Base-by-base conservation (phyloP, 2,329 filamentous ascomycete genomes). In the Colletotrichum godetiae region DNA sequence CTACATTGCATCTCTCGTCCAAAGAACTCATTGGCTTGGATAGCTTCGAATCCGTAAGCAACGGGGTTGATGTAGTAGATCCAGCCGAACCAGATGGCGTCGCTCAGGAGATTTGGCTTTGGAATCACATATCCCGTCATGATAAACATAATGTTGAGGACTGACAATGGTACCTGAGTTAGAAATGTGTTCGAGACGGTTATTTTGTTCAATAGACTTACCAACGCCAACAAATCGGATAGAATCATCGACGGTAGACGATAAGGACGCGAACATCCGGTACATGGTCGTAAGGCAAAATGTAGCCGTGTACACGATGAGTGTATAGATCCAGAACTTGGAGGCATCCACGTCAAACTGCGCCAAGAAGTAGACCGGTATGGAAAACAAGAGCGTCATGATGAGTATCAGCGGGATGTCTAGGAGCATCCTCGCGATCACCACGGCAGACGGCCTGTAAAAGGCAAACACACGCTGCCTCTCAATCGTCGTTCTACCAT, bases 41-140 rank as follows among this genome's bases (percentile, higher is more conserved):
- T 83, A 0, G 86, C 87, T 78, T 94, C 92, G 65, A 91, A 94
- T 3, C 88, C 87, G 78, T 93, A 94, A 29, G 86, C 87, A 3
- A 93, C 81, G 0, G 92, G 92, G 68, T 93, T 92, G 22, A 93
- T 83, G 83, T 88, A 92, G 59, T 88, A 88, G 37, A 93, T 87
- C 91, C 92, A 93, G 4, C 89, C 86, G 49, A 93, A 89, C 92
- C 92, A 94, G 84, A 92, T 93, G 78, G 94, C 86, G 73, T 87
- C 82, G 52, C 85, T 82, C 74, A 89, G 80, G 76, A 90, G 89
- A 22, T 90, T 84, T 0, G 86, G 85, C 22, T 88, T 87, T 0
- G 89, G 88, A 37, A 93, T 89, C 2, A 90, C 84, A 77, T 93
- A 93, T 0, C 92, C 92, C 0, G 92, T 92, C 77, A 91, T 94